phyloP scores from a whole-genome alignment of 2,329 filamentous ascomycete species.

The Colletotrichum spinosum region DNA sequence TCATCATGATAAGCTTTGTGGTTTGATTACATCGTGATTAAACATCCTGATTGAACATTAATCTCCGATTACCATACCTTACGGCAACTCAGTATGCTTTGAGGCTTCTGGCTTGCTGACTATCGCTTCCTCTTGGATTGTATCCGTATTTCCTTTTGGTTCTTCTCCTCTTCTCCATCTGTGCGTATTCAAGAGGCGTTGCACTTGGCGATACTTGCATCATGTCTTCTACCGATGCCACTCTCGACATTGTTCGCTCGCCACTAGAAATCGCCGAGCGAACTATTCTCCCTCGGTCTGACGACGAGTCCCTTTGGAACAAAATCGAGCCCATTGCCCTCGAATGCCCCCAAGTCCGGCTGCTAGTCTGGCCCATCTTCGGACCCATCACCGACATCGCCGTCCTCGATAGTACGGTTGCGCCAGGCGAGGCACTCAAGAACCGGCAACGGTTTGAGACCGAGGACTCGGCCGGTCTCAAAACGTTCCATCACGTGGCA shows the following conservation, averaged over 20 bases:
- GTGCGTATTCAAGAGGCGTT: neutral
- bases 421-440: neutral
- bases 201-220: neutral
- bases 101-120: too few species aligned
- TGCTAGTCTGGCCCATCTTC: constrained; percentile 15
- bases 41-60: too few species aligned
- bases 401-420: constrained; percentile 7
- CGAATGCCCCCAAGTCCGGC: constrained; percentile 3
- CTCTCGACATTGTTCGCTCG: constrained; percentile 5
- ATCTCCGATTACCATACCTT: too few species aligned
- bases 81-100: too few species aligned
- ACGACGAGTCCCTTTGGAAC: constrained; percentile 1
- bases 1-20: too few species aligned
- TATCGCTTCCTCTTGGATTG: too few species aligned
- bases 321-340: constrained; percentile 1
- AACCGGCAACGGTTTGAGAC: constrained; percentile 5
- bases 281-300: constrained; percentile 8
- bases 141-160: too few species aligned
- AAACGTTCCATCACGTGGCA: constrained; percentile 7
- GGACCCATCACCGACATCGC: neutral
- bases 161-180: neutral
- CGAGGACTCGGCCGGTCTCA: constrained; percentile 1
- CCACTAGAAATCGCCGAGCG: constrained; percentile 4
- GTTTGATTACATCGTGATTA: too few species aligned
- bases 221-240: neutral